Conservation (phyloP, 2,329 filamentous ascomycete genomes). For the Chrysoporthe austroafricana region DNA sequence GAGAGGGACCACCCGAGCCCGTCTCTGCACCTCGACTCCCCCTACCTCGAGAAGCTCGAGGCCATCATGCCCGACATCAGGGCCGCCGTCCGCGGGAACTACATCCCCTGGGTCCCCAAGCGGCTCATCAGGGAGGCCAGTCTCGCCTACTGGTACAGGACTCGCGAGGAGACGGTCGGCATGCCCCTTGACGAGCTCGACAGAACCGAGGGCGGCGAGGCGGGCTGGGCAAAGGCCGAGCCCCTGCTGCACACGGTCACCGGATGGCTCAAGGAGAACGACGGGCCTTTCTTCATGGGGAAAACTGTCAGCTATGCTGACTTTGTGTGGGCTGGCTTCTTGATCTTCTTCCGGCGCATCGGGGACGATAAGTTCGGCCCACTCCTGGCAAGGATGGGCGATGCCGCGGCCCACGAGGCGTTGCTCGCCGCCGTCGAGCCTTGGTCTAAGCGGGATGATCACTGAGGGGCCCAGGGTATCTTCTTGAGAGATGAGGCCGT, state of each 20-base stretch:
- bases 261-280: conserved; percentile 56
- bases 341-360: conserved; percentile 42
- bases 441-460: conserved; percentile 45
- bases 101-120: conserved; percentile 52
- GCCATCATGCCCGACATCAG: conserved; percentile 42
- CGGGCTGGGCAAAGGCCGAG: conserved; percentile 51
- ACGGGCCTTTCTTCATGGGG: conserved; percentile 66
- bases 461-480: conserved; percentile 33
- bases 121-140: conserved; percentile 56
- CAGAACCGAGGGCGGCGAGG: conserved; percentile 52
- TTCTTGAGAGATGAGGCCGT: background rate
- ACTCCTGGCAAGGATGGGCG: conserved; percentile 43
- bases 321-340: conserved; percentile 48
- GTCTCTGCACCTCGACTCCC: conserved; percentile 59
- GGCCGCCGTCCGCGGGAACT: conserved; percentile 43
- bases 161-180: conserved; percentile 53
- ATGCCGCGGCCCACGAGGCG: conserved; percentile 42
- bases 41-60: conserved; percentile 50
- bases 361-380: conserved; percentile 41
- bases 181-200: conserved; percentile 56
- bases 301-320: conserved; percentile 59
- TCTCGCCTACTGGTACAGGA: conserved; percentile 58
- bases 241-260: conserved; percentile 42
- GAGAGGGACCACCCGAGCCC: conserved; percentile 64
- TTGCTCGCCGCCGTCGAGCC: conserved; percentile 46